Base-by-base conservation (phyloP, 2,329 filamentous ascomycete genomes). In the Pseudocercospora crystallina region DNA sequence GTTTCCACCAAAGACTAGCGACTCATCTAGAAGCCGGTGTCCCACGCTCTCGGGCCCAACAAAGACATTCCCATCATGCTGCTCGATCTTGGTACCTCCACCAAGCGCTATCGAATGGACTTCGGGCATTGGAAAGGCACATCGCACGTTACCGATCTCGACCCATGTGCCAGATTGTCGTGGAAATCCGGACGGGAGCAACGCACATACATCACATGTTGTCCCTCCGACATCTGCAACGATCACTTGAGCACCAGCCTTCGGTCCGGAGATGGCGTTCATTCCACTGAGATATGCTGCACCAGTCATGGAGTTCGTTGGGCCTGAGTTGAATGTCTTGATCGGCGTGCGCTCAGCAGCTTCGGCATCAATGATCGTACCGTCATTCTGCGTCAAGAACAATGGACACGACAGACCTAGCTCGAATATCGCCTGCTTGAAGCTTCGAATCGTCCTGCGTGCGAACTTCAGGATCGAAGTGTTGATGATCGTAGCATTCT, bases 161-260 rank as follows among this genome's bases (percentile, higher is more conserved):
- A 43, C 40, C 40, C 40, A 43, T 3, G 40, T 43, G n/a, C 30
- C 40, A 32, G 40, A 29, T 14, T 43, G 40, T 13, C 40, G 13
- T 8, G 40, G 40, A 15, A 43, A 43, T n/a, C 40, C 40, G 26
- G 40, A 43, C 5, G 40, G 40, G 2, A 43, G 40, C 13, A 43
- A 33, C 3, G 40, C 40, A 13, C 40, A 43, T 8, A 43, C 34
- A 15, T 34, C 47, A 36, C 47, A 38, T 5, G 32, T 44, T 12
- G 40, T 39, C 20, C 20, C 41, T 32, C 39, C 47, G 13, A 45
- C 41, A 50, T 39, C 38, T 9, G 34, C 43, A 46, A 46, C 15
- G 8, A 46, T 46, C 5, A 46, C 43, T 8, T 46, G 34, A 5
- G 43, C 43, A 30, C n/a, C 35, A 13, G 20, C 12, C 20, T 43